Evolutionary conservation across 495 filamentous ascomycete genomes (phyloP).

Genomic region (Aspergillus cavernicola): DNA sequence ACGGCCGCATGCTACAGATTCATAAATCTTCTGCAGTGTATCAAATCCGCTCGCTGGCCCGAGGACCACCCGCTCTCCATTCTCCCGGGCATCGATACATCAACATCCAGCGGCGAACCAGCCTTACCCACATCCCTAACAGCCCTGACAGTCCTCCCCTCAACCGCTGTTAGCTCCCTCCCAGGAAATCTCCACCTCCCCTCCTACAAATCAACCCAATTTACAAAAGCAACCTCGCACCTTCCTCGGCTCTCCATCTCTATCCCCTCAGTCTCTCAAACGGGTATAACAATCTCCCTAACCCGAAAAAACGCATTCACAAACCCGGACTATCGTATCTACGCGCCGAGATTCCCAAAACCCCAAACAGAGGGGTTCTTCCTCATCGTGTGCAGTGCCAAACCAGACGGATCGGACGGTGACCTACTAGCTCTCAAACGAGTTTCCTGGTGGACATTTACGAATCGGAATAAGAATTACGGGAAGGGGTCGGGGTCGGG

Average conservation of each 20-base stretch:
- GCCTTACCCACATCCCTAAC: constrained; percentile 17
- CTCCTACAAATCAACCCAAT: constrained; percentile 10
- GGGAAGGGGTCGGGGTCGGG: background rate
- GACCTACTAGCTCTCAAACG: constrained; percentile 84
- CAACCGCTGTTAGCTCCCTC: constrained; percentile 20
- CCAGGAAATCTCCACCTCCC: constrained; percentile 29
- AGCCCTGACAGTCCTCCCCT: constrained; percentile 19
- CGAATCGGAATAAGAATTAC: constrained; percentile 17
- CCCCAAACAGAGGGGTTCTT: constrained; percentile 95
- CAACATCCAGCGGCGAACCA: background rate
- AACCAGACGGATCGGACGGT: constrained; percentile 56
- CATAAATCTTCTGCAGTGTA: constrained; percentile 81
- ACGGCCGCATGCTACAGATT: constrained; percentile 68
- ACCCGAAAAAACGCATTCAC: constrained; percentile 61
- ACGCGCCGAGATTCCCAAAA: constrained; percentile 87
- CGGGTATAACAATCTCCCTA: constrained; percentile 59
- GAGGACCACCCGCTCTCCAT: constrained; percentile 74
- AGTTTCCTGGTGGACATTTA: constrained; percentile 66
- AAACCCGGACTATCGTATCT: constrained; percentile 65
- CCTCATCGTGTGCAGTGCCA: constrained; percentile 54
- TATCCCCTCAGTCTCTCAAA: constrained; percentile 55
- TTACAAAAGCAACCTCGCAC: constrained; percentile 53
- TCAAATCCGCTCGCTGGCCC: constrained; percentile 92
- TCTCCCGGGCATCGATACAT: constrained; percentile 64
- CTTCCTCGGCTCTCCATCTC: constrained; percentile 56